phyloP scores from a whole-genome alignment of 1,284 basidiomycete species.

The Fomes fomentarius region DNA sequence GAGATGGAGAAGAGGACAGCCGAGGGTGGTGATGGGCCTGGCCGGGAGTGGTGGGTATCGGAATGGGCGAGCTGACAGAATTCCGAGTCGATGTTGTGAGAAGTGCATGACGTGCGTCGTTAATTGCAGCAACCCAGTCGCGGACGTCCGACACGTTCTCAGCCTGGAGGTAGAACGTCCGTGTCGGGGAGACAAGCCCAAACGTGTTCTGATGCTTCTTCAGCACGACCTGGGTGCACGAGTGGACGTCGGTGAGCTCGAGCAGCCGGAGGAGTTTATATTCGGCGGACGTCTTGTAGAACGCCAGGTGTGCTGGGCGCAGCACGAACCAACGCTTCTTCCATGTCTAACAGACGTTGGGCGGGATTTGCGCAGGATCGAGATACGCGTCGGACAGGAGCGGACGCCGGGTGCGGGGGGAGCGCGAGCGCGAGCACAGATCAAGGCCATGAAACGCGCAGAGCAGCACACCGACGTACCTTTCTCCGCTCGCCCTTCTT shows the following conservation, averaged over 20 bases:
- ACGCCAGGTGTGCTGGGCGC: constrained; percentile 88
- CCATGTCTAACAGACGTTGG: constrained; percentile 72
- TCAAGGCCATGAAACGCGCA: constrained; percentile 12
- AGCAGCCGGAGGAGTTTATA: constrained; percentile 92
- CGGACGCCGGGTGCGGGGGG: constrained; percentile 3
- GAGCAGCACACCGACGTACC: constrained; percentile 49
- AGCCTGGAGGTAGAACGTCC: constrained; percentile 95
- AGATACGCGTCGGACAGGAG: constrained; percentile 13
- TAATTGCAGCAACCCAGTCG: constrained; percentile 86
- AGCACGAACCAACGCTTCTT: constrained; percentile 99
- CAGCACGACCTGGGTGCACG: constrained; percentile 85
- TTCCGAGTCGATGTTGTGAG: constrained; percentile 61
- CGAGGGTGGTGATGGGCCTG: constrained; percentile 16
- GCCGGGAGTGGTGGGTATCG: constrained; percentile 48
- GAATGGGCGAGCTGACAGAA: constrained; percentile 46
- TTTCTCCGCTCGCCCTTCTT: constrained; percentile 96
- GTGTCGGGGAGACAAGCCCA: constrained; percentile 87
- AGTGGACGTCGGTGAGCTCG: constrained; percentile 88
- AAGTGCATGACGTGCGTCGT: constrained; percentile 72
- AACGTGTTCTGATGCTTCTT: constrained; percentile 93
- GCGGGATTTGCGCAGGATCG: constrained; percentile 19
- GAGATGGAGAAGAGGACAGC: constrained; percentile 39
- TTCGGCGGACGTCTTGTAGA: constrained; percentile 95
- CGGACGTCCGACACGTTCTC: constrained; percentile 72
- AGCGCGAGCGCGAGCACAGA: constrained; percentile 8